phyloP scores from a whole-genome alignment of 2,329 filamentous ascomycete species.

The Metarhizium guizhouense region DNA sequence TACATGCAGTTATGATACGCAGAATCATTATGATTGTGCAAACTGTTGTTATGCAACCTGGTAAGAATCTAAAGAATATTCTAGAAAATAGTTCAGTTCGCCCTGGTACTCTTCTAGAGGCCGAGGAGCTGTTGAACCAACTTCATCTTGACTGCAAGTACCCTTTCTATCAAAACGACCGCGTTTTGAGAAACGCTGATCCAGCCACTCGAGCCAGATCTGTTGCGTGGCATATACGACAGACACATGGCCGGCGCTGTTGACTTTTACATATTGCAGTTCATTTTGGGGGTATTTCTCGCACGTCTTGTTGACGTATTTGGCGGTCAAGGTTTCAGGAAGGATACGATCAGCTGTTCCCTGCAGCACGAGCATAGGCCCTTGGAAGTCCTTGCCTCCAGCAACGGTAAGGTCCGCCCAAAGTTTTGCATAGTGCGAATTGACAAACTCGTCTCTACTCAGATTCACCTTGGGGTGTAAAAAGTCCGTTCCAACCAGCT shows the following conservation, averaged over 20 bases:
- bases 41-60: slow-evolving; percentile 2
- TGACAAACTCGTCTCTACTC: too few relatives aligned
- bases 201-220: slow-evolving; percentile 16
- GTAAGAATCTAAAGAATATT: slow-evolving; percentile 6
- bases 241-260: slow-evolving; percentile 9
- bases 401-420: too few relatives aligned
- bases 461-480: too few relatives aligned
- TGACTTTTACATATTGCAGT: slow-evolving; percentile 10
- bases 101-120: slow-evolving; percentile 8
- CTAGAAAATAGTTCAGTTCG: slow-evolving; percentile 5
- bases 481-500: too few relatives aligned
- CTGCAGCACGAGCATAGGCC: too few relatives aligned
- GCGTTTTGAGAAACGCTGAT: slow-evolving; percentile 9
- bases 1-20: neutral
- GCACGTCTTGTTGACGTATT: slow-evolving; percentile 14
- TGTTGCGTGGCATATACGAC: slow-evolving; percentile 13
- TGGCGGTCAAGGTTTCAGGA: slow-evolving; percentile 5
- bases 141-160: slow-evolving; percentile 2
- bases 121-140: slow-evolving; percentile 6
- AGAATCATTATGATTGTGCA: neutral
- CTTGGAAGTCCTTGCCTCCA: too few relatives aligned
- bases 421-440: too few relatives aligned
- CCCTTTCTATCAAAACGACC: neutral
- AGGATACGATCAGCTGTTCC: slow-evolving; percentile 18
- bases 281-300: slow-evolving; percentile 7